Evolutionary conservation across 352 stramenopile species (phyloP).

Genomic region (Hyaloperonospora arabidopsidis): DNA sequence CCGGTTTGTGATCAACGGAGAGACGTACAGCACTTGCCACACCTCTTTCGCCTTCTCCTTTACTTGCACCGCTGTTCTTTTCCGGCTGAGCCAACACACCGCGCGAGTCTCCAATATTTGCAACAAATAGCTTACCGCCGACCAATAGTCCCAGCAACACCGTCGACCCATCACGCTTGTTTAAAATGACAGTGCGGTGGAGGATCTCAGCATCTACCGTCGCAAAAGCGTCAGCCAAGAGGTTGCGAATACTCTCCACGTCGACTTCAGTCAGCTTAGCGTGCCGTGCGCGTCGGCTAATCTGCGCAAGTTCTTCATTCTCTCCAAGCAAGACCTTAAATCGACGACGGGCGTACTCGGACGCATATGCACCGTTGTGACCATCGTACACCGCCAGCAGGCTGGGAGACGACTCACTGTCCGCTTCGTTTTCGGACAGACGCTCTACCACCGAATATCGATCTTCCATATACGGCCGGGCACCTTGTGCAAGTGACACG

Average conservation of each 20-base stretch:
- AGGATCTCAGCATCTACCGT: conserved; percentile 68
- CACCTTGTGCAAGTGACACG: conserved; percentile 48
- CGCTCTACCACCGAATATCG: conserved; percentile 53
- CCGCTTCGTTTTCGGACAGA: conserved; percentile 42
- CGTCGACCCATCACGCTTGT: conserved; percentile 70
- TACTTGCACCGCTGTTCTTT: conserved; percentile 19
- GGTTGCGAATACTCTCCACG: conserved; percentile 35
- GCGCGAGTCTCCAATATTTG: conserved; percentile 71
- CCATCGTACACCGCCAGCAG: conserved; percentile 66
- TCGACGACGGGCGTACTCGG: conserved; percentile 48
- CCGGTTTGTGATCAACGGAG: conserved; percentile 75
- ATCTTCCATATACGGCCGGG: conserved; percentile 76
- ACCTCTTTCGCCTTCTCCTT: conserved; percentile 15
- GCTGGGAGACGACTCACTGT: conserved; percentile 39
- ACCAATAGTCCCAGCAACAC: conserved; percentile 65
- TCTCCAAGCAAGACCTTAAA: conserved; percentile 54
- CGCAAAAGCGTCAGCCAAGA: conserved; percentile 53
- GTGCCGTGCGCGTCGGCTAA: conserved; percentile 34
- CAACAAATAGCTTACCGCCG: conserved; percentile 65
- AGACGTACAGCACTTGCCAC: conserved; percentile 36
- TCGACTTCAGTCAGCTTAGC: conserved; percentile 36
- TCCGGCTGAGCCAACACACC: conserved; percentile 39
- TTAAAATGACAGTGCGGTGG: conserved; percentile 51
- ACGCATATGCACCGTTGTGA: conserved; percentile 65
- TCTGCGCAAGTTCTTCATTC: conserved; percentile 38